These are phyloP conservation scores for Cyclostephanos invisitatus DNA, from an alignment of 108 stramenopile species.

Conservation along the genomic window DNA sequence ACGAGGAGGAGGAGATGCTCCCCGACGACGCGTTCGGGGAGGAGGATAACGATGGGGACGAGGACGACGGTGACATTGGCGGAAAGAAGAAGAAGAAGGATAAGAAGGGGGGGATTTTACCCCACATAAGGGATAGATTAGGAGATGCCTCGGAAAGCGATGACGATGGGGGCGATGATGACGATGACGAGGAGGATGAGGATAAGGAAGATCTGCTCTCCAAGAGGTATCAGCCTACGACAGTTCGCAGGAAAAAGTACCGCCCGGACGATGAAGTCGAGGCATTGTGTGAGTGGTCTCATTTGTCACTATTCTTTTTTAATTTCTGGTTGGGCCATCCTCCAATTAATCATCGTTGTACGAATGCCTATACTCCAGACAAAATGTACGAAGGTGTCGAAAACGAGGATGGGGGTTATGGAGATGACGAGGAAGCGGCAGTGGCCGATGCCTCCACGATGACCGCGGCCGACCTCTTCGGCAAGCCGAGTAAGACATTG, in stretches of 20 bases:
- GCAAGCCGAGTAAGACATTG: conserved; percentile 62
- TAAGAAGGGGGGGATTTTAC: conserved; percentile 23
- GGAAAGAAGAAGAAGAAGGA: conserved; percentile 1
- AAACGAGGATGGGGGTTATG: conserved; percentile 38
- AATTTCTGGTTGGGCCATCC: background rate
- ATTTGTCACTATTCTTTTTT: background rate
- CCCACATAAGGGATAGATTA: conserved; percentile 64
- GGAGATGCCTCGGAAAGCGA: conserved; percentile 52
- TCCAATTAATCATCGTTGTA: background rate
- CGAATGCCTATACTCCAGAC: conserved; percentile 9
- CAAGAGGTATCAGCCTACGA: conserved; percentile 36
- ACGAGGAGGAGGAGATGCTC: conserved; percentile 88
- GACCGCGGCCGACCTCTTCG: conserved; percentile 89
- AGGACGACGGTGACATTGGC: conserved; percentile 15
- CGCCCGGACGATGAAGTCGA: conserved; percentile 86
- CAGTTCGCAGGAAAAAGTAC: conserved; percentile 67
- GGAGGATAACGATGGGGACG: conserved; percentile 29
- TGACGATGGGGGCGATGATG: conserved; percentile 60
- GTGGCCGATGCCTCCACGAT: conserved; percentile 65
- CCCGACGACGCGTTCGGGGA: conserved; percentile 71
- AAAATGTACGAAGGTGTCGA: conserved; percentile 61
- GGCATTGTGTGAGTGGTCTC: conserved; percentile 46
- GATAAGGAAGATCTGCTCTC: conserved; percentile 35
- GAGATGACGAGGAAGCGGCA: conserved; percentile 46
- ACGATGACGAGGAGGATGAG: conserved; percentile 58